phyloP scores from a whole-genome alignment of 176 grass and related monocot genomes.

The Ananas comosus region DNA sequence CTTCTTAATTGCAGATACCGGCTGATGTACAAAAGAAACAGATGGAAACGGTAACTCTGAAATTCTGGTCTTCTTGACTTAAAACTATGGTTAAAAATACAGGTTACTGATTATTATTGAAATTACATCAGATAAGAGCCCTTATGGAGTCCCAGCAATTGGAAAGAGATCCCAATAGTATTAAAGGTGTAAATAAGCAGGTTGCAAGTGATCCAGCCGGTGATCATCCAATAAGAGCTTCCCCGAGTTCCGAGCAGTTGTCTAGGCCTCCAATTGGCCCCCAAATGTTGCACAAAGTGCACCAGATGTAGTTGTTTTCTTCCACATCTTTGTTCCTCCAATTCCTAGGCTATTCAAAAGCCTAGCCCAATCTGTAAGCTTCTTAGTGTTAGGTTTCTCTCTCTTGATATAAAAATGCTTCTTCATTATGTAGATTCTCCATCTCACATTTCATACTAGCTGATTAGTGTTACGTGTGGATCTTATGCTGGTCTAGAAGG shows the following conservation, averaged over 20 bases:
- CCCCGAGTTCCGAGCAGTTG: slow-evolving; percentile 45
- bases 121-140: slow-evolving; percentile 44
- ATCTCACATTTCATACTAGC: no score
- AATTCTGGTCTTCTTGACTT: background rate
- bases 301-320: slow-evolving; percentile 34
- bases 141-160: slow-evolving; percentile 37
- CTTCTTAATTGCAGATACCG: slow-evolving; percentile 7
- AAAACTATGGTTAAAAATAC: background rate
- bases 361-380: background rate
- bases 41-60: slow-evolving; percentile 9
- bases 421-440: no score
- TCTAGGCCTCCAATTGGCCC: slow-evolving; percentile 19
- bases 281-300: slow-evolving; percentile 33
- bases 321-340: background rate
- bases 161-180: slow-evolving; percentile 34
- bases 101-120: slow-evolving; percentile 1
- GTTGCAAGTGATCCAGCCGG: slow-evolving; percentile 28
- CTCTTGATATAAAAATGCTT: background rate
- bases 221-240: slow-evolving; percentile 38
- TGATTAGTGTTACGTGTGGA: no score
- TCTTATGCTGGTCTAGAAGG: no score
- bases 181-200: slow-evolving; percentile 37
- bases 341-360: background rate
- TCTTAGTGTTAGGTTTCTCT: background rate
- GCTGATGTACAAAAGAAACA: slow-evolving; percentile 18